Evolutionary conservation across 768 basidiomycete genomes (phyloP), one percentile per base, ranked within the genome.

Genomic region (Sporobolomyces roseus): DNA sequence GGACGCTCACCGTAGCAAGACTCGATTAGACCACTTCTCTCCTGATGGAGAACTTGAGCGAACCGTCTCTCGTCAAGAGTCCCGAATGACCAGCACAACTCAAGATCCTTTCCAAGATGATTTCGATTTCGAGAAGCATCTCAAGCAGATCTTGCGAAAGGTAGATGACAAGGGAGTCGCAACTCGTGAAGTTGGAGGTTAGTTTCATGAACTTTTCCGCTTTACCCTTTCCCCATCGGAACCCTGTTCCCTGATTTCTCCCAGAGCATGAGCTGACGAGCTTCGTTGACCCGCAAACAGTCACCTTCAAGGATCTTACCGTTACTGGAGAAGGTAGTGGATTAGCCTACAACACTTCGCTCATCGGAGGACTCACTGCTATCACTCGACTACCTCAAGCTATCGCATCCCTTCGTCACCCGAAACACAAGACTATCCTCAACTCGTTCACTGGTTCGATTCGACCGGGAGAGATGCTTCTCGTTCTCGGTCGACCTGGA

Each of bases 381-480:
- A 50, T 69, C 53, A 59, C 67, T 13, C 45, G 61, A 25, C 45
- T 73, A 17, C 63, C 63, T 25, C 50, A 58, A 16, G 53, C 51
- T 23, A 54, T 73, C 61, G 56, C 59, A 35, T 33, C 61, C 2
- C 23, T 48, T 1, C 67, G 67, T 33, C 71, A 68, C 48, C 64
- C 67, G 21, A 61, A 59, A 38, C 49, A 43, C 53, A 71, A 71
- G 66, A 46, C 61, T 50, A 74, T 89, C 53, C 79, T 90, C 41
- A 80, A 81, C 25, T 83, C 81, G 19, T 86, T 89, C 66, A 84
- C 87, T 46, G 88, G 87, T 13, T 80, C 84, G 2, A 81, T 89
- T 17, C 81, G 83, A 6, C 84, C 87, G 0, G 87, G 87, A 21
- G 87, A 90, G 79, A 89, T 90, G 90, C 87, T 89, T 75, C 83